Evolutionary conservation across 345 rosid species (phyloP).

Genomic region (Odontarrhena argentea): DNA sequence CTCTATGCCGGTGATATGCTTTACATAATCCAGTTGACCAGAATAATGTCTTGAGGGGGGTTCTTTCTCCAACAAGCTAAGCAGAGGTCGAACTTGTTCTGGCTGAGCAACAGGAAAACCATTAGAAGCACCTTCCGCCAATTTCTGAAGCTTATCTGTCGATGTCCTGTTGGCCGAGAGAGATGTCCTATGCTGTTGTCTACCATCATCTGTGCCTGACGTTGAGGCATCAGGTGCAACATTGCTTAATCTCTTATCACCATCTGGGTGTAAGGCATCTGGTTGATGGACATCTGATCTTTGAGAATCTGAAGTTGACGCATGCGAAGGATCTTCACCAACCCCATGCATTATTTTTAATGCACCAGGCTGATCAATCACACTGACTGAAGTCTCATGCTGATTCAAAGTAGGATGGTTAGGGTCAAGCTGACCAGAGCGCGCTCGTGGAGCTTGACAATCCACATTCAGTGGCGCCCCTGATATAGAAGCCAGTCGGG

Average conservation of each 20-base stretch:
- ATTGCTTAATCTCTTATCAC: slow-evolving; percentile 67
- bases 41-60: slow-evolving; percentile 84
- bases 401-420: slow-evolving; percentile 63
- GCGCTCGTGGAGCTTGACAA: slow-evolving; percentile 59
- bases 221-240: slow-evolving; percentile 52
- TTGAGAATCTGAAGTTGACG: slow-evolving; percentile 74
- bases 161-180: slow-evolving; percentile 62
- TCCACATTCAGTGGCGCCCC: slow-evolving; percentile 61
- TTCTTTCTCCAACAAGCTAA: slow-evolving; percentile 97
- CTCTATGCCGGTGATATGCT: slow-evolving; percentile 82
- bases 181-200: slow-evolving; percentile 52
- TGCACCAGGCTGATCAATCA: slow-evolving; percentile 65
- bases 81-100: slow-evolving; percentile 93
- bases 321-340: slow-evolving; percentile 72
- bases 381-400: slow-evolving; percentile 53
- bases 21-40: slow-evolving; percentile 87
- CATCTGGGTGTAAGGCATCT: slow-evolving; percentile 56
- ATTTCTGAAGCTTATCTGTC: slow-evolving; percentile 71
- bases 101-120: slow-evolving; percentile 63
- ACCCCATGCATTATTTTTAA: slow-evolving; percentile 60
- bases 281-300: slow-evolving; percentile 62
- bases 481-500: slow-evolving; percentile 74
- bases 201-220: slow-evolving; percentile 58
- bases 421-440: slow-evolving; percentile 79
- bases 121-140: slow-evolving; percentile 62